These are phyloP conservation scores for Colletotrichum tanaceti DNA, from an alignment of 2,329 filamentous ascomycete species.

Conservation along the genomic window DNA sequence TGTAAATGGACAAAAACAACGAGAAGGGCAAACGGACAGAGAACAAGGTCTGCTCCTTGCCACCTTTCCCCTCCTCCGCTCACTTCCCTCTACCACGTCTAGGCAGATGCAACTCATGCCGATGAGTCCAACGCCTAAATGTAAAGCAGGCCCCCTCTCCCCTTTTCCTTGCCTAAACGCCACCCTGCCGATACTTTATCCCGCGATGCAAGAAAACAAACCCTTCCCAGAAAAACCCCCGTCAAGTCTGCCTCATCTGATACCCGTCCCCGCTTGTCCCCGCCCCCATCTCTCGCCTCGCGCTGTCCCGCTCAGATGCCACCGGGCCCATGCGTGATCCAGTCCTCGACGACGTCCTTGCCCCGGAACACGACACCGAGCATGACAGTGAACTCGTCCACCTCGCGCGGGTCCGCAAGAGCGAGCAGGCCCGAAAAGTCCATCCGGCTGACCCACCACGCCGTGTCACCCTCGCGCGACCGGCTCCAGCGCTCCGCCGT, in stretches of 20 bases:
- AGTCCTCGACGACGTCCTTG: conserved; percentile 40
- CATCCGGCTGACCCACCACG: conserved; percentile 41
- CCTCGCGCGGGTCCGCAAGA: conserved; percentile 37
- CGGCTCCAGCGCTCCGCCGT: conserved; percentile 41
- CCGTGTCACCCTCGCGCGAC: conserved; percentile 32
- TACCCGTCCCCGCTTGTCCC: no score
- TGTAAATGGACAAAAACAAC: not conserved
- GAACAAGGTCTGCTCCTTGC: not conserved
- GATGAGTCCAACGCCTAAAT: not conserved
- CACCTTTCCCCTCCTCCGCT: not conserved
- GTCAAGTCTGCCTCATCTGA: not conserved
- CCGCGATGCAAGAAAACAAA: not conserved
- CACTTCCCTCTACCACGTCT: not conserved
- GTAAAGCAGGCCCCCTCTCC: not conserved
- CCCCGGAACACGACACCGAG: conserved; percentile 38
- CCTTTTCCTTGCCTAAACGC: conserved; percentile 25
- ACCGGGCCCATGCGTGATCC: conserved; percentile 33
- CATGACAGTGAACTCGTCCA: conserved; percentile 40
- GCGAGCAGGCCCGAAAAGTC: conserved; percentile 39
- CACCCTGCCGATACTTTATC: conserved; percentile 10
- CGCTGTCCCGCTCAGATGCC: conserved; percentile 16
- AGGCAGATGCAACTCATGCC: not conserved
- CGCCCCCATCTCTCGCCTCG: not conserved
- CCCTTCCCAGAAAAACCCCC: no score
- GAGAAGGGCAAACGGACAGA: not conserved